phyloP scores from a whole-genome alignment of 2,329 filamentous ascomycete genomes.

The Fusarium sp. region DNA sequence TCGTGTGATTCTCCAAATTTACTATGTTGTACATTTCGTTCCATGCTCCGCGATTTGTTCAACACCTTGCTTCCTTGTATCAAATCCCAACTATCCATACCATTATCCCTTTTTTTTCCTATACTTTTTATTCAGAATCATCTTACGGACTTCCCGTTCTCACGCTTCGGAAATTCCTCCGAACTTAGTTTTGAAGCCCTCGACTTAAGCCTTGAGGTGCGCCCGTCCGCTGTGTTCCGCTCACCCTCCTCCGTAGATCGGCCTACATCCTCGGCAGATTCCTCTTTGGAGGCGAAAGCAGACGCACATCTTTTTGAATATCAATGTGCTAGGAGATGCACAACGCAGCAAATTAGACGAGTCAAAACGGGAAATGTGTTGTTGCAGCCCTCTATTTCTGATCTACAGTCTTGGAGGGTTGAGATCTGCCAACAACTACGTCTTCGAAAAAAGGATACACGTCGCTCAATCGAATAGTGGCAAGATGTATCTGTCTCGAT shows the following conservation, averaged over 20 bases:
- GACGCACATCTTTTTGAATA: constrained; percentile 22
- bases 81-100: neutral
- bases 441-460: neutral
- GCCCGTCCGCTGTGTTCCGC: constrained; percentile 10
- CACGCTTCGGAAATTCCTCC: constrained; percentile 27
- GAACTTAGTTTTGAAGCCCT: constrained; percentile 13
- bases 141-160: constrained; percentile 6
- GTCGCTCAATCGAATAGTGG: constrained; percentile 2
- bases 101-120: neutral
- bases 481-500: constrained; percentile 6
- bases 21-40: neutral
- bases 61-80: neutral
- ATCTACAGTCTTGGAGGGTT: constrained; percentile 32
- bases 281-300: constrained; percentile 25
- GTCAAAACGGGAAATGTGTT: constrained; percentile 6
- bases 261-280: constrained; percentile 31
- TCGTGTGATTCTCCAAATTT: neutral
- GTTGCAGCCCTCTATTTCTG: constrained; percentile 24
- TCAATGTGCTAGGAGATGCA: constrained; percentile 6
- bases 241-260: constrained; percentile 31
- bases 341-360: neutral
- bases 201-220: neutral
- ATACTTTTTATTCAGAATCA: constrained; percentile 2
- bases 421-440: constrained; percentile 31
- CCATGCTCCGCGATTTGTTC: constrained; percentile 3